Conservation (phyloP, 1,284 basidiomycete genomes). For the Trametes hirsuta region DNA sequence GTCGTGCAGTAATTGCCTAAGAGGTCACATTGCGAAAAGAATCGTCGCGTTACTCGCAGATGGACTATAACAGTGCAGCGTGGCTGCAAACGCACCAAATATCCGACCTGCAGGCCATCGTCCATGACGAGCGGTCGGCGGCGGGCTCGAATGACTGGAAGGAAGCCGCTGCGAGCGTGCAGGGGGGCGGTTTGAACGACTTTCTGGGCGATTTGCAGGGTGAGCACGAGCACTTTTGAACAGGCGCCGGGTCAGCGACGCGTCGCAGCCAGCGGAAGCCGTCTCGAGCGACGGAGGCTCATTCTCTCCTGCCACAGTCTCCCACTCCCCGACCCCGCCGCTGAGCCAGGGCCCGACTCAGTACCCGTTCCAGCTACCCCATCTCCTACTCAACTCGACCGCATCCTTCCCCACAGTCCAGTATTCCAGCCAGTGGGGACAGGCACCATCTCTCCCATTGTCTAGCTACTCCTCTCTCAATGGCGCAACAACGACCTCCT, state of each 20-base stretch:
- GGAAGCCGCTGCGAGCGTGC: constrained; percentile 41
- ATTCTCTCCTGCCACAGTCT: constrained; percentile 23
- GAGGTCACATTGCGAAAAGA: constrained; percentile 49
- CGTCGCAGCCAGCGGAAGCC: constrained; percentile 14
- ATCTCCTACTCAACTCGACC: constrained; percentile 39
- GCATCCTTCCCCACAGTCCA: constrained; percentile 56
- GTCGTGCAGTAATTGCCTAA: constrained; percentile 47
- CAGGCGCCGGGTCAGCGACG: constrained; percentile 26
- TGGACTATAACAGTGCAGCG: constrained; percentile 57
- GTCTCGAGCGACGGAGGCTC: constrained; percentile 20
- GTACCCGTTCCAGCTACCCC: constrained; percentile 42
- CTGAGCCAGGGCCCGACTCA: constrained; percentile 44
- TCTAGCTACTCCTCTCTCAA: constrained; percentile 76
- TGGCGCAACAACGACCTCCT: constrained; percentile 58
- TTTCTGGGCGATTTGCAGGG: constrained; percentile 41
- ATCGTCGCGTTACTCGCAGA: constrained; percentile 41
- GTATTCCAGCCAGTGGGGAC: constrained; percentile 43
- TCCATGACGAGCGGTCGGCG: constrained; percentile 42
- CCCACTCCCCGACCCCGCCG: constrained; percentile 33
- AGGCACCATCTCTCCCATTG: constrained; percentile 54
- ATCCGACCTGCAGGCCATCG: constrained; percentile 42
- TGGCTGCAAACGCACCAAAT: constrained; percentile 55
- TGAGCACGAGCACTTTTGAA: constrained; percentile 35
- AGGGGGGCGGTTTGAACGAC: constrained; percentile 47
- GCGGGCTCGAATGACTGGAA: constrained; percentile 49